A percentile compares a stretch with the other conserved stretches of the same genome.
Evolutionary conservation across 2,329 filamentous ascomycete species (phyloP).

Genomic region (Leptographium galeiforme): DNA sequence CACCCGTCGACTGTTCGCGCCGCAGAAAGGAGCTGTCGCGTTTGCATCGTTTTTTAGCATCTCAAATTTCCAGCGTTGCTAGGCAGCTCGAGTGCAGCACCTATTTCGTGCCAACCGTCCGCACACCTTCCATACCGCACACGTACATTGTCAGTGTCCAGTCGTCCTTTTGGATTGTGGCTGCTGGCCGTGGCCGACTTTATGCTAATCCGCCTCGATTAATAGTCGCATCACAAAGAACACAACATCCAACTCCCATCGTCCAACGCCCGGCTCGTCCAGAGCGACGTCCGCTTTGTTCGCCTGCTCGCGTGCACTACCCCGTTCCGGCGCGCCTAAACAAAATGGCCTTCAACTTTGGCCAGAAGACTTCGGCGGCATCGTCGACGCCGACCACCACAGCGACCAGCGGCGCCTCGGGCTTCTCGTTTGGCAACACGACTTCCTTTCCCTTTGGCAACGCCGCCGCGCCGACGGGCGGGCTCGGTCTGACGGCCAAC

Average conservation of each 20-base stretch:
- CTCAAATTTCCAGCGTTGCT: background rate
- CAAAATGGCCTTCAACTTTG: constrained; percentile 16
- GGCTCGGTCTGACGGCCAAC: constrained; percentile 7
- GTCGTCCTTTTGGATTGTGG: too few species aligned
- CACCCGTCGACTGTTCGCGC: background rate
- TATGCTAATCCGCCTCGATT: background rate
- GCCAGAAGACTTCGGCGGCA: constrained; percentile 20
- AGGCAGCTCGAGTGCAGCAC: background rate
- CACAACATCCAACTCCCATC: background rate
- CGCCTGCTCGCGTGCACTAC: background rate
- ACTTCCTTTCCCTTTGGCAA: constrained; percentile 28
- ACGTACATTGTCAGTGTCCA: too few species aligned
- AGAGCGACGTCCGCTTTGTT: background rate
- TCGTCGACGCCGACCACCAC: constrained; percentile 23
- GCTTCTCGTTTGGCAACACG: constrained; percentile 19
- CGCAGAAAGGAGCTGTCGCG: background rate
- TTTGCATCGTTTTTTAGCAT: constrained; percentile 1
- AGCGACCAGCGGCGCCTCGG: constrained; percentile 18
- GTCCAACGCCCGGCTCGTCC: background rate
- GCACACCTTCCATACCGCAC: background rate
- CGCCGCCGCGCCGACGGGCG: constrained; percentile 16
- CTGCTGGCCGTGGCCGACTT: background rate
- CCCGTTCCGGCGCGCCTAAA: background rate
- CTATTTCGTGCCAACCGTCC: background rate
- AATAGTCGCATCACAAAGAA: background rate